Evolutionary conservation across 2,329 filamentous ascomycete genomes (phyloP).

Genomic region (Cercospora berteroae): DNA sequence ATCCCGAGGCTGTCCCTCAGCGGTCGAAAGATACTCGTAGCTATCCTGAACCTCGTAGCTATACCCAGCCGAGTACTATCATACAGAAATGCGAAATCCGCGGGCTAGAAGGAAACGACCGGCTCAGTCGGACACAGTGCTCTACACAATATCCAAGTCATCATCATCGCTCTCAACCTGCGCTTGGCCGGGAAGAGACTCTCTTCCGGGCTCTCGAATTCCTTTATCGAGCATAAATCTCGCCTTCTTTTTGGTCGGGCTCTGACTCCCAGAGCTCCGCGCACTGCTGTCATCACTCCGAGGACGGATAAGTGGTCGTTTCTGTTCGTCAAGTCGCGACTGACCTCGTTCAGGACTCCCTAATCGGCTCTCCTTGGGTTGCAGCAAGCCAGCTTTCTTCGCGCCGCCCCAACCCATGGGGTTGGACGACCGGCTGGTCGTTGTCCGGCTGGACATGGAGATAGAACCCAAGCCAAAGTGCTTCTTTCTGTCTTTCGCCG

Average conservation of each 20-base stretch:
- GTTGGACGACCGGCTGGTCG: slow-evolving; percentile 34
- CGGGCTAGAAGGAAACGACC: neutral
- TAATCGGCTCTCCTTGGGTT: slow-evolving; percentile 32
- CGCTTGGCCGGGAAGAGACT: slow-evolving; percentile 42
- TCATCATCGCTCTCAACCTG: slow-evolving; percentile 44
- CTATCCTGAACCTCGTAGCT: slow-evolving; percentile 3
- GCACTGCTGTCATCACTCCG: slow-evolving; percentile 27
- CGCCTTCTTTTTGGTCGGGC: slow-evolving; percentile 48
- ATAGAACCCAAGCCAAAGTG: slow-evolving; percentile 40
- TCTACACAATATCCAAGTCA: slow-evolving; percentile 50
- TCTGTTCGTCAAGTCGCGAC: slow-evolving; percentile 30
- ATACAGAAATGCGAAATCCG: neutral
- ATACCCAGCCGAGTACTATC: neutral
- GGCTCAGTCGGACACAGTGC: slow-evolving; percentile 1
- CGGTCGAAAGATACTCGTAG: neutral
- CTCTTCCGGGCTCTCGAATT: slow-evolving; percentile 50
- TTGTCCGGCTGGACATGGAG: slow-evolving; percentile 22
- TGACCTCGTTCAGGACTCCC: slow-evolving; percentile 35
- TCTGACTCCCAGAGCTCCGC: slow-evolving; percentile 36
- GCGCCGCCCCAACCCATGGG: slow-evolving; percentile 52
- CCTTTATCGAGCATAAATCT: slow-evolving; percentile 48
- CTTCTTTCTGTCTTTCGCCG: slow-evolving; percentile 43
- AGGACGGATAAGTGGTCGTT: slow-evolving; percentile 18
- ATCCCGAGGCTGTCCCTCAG: neutral
- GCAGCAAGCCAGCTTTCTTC: slow-evolving; percentile 42